A percentile compares a stretch with the other conserved stretches of the same genome.
phyloP scores from a whole-genome alignment of 1,284 basidiomycete genomes.

The Vanrija sp. region DNA sequence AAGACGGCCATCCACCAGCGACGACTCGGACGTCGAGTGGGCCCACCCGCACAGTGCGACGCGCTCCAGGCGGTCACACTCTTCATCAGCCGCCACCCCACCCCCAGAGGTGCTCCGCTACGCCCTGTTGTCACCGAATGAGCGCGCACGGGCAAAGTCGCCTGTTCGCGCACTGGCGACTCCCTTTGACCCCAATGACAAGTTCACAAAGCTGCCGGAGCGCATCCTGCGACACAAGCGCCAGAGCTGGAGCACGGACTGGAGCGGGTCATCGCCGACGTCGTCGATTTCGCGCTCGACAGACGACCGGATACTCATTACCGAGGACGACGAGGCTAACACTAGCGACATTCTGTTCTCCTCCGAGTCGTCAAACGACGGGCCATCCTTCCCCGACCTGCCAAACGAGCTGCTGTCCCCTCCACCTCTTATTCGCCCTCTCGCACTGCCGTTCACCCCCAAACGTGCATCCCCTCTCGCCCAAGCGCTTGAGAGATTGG shows the following conservation, averaged over 20 bases:
- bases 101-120: not conserved
- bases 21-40: not conserved
- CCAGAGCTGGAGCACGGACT: slow-evolving; percentile 19
- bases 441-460: slow-evolving; percentile 5
- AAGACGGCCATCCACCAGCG: slow-evolving; percentile 4
- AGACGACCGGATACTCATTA: not conserved
- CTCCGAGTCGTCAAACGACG: not conserved
- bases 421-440: not conserved
- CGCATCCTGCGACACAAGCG: slow-evolving; percentile 33
- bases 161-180: slow-evolving; percentile 2
- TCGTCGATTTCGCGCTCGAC: not conserved
- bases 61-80: not conserved
- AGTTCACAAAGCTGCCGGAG: slow-evolving; percentile 37
- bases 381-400: not conserved
- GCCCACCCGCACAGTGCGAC: too few relatives aligned
- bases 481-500: slow-evolving; percentile 12
- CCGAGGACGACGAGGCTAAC: slow-evolving; percentile 14
- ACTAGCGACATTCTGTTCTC: slow-evolving; percentile 1
- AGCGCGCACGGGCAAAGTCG: not conserved
- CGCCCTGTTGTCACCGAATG: not conserved
- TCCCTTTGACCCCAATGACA: slow-evolving; percentile 20
- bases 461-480: slow-evolving; percentile 13
- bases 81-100: not conserved
- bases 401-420: not conserved
- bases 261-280: slow-evolving; percentile 5